Conservation (phyloP, 768 basidiomycete genomes). For the Amanita rubescens region DNA sequence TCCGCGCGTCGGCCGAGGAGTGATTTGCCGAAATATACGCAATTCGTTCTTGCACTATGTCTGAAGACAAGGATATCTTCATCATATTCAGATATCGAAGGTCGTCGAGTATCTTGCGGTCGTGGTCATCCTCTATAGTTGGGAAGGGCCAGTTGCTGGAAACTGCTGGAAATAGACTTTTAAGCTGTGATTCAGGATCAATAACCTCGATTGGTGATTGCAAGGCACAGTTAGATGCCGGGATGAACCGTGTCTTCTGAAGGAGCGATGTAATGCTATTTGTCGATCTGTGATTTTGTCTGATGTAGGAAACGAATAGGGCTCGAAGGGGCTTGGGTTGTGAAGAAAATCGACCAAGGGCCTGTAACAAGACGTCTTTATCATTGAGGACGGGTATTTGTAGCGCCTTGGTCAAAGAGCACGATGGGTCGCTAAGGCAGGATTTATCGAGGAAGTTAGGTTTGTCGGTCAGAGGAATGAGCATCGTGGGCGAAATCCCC, state of each 20-base stretch:
- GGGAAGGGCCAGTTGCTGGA: not conserved
- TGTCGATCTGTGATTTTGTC: constrained; percentile 12
- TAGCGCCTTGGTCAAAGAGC: constrained; percentile 19
- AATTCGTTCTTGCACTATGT: constrained; percentile 30
- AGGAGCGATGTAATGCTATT: constrained; percentile 19
- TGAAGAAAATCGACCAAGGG: constrained; percentile 20
- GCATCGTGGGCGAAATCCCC: constrained; percentile 6
- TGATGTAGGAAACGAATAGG: constrained; percentile 21
- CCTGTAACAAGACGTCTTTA: constrained; percentile 19
- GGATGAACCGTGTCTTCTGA: constrained; percentile 20
- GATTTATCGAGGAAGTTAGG: constrained; percentile 23
- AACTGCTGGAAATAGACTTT: constrained; percentile 7
- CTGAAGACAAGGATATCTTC: constrained; percentile 19
- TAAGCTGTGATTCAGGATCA: constrained; percentile 14
- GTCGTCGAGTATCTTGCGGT: constrained; percentile 2
- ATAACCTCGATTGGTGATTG: constrained; percentile 18
- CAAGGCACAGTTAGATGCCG: constrained; percentile 12
- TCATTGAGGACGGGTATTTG: constrained; percentile 13
- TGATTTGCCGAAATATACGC: constrained; percentile 20
- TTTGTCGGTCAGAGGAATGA: constrained; percentile 18
- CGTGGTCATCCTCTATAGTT: not conserved
- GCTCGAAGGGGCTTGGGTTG: constrained; percentile 21
- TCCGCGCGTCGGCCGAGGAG: constrained; percentile 3
- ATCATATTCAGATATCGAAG: constrained; percentile 22
- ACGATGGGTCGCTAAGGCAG: constrained; percentile 13